A percentile compares a stretch with the other conserved stretches of the same genome.
Conservation (phyloP, 768 basidiomycete genomes). For the Rhodotorula diobovata region DNA sequence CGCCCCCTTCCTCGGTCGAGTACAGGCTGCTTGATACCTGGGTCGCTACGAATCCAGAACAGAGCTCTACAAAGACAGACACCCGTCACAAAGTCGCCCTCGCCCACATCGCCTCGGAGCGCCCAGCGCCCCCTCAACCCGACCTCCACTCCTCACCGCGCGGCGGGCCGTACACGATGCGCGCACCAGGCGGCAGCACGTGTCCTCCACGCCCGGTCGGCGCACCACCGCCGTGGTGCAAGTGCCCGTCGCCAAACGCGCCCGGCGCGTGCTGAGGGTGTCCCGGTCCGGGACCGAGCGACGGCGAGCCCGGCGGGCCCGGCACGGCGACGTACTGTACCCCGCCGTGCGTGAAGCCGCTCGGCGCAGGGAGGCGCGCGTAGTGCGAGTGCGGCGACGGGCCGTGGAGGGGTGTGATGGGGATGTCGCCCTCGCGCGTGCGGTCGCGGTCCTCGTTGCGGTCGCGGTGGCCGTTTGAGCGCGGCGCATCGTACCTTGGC, state of each 20-base stretch:
- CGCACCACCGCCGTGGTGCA: neutral
- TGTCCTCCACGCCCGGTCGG: too few species aligned
- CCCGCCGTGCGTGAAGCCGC: neutral
- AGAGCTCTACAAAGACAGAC: too few species aligned
- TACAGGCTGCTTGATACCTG: too few species aligned
- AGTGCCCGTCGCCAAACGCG: neutral
- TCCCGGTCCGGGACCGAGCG: too few species aligned
- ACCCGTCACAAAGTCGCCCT: neutral
- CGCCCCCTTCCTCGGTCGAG: too few species aligned
- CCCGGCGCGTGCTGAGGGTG: too few species aligned
- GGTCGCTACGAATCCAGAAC: too few species aligned
- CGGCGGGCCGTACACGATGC: neutral
- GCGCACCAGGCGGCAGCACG: neutral
- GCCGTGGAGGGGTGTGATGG: neutral
- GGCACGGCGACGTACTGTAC: neutral
- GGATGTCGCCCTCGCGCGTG: neutral
- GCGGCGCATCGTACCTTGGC: neutral
- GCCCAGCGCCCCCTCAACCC: neutral
- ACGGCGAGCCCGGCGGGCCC: too few species aligned
- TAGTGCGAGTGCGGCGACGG: neutral
- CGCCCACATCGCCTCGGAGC: neutral
- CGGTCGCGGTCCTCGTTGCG: neutral
- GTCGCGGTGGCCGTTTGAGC: neutral
- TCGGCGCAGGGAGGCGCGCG: neutral
- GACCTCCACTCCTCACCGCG: neutral